phyloP scores from a whole-genome alignment of 805 yeast genomes.

The Teunomyces barrocoloradensis region DNA sequence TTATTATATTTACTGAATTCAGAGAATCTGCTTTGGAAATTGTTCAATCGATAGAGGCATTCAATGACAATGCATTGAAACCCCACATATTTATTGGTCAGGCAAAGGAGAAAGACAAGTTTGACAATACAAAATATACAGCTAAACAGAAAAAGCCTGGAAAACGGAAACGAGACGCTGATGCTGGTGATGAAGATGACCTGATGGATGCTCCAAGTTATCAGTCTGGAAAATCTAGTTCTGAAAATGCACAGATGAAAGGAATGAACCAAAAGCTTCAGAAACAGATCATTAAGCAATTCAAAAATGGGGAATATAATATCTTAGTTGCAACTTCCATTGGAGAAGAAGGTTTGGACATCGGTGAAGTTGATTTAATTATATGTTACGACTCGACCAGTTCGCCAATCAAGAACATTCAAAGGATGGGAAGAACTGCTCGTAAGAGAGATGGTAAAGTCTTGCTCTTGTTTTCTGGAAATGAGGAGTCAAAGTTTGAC shows the following conservation, averaged over 20 bases:
- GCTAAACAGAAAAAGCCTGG: slow-evolving; percentile 23
- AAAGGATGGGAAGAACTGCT: slow-evolving; percentile 98
- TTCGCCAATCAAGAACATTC: slow-evolving; percentile 90
- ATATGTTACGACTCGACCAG: slow-evolving; percentile 90
- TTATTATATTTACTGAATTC: slow-evolving; percentile 82
- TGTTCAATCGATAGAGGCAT: slow-evolving; percentile 57
- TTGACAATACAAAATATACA: slow-evolving; percentile 54
- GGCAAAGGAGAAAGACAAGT: slow-evolving; percentile 67
- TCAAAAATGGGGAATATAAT: slow-evolving; percentile 71
- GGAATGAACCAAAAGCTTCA: slow-evolving; percentile 94
- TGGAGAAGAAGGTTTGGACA: slow-evolving; percentile 98
- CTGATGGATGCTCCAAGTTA: background rate
- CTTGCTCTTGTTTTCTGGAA: slow-evolving; percentile 67
- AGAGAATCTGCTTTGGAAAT: slow-evolving; percentile 91
- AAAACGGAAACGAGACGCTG: slow-evolving; percentile 37
- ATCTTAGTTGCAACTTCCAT: slow-evolving; percentile 92
- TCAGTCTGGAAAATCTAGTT: slow-evolving; percentile 45
- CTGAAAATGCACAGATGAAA: slow-evolving; percentile 69
- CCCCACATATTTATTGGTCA: slow-evolving; percentile 96
- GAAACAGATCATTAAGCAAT: slow-evolving; percentile 69
- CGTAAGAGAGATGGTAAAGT: slow-evolving; percentile 89
- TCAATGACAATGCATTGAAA: slow-evolving; percentile 26
- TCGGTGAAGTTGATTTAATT: slow-evolving; percentile 95
- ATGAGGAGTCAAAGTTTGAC: slow-evolving; percentile 76
- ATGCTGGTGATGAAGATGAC: slow-evolving; percentile 24